These are phyloP conservation scores for Penicillium herquei DNA, from an alignment of 495 filamentous ascomycete species.

Conservation along the genomic window DNA sequence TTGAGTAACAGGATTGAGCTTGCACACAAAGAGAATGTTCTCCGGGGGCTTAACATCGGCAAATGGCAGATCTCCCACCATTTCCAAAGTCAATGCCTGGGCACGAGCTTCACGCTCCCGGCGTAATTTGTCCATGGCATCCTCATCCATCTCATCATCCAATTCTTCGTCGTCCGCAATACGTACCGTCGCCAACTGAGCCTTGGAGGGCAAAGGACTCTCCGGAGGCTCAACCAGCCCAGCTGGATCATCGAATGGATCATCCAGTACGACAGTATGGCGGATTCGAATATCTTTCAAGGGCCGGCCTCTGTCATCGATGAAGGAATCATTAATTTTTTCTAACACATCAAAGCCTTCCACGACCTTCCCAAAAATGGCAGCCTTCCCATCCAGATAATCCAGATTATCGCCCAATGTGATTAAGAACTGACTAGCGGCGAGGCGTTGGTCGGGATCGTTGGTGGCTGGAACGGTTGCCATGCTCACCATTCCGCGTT, in stretches of 20 bases:
- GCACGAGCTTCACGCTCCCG: conserved; percentile 90
- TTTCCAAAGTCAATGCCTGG: conserved; percentile 92
- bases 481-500: conserved; percentile 91
- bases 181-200: conserved; percentile 84
- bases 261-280: conserved; percentile 85
- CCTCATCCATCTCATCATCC: conserved; percentile 73
- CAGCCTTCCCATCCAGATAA: conserved; percentile 83
- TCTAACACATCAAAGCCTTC: conserved; percentile 91
- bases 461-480: conserved; percentile 74
- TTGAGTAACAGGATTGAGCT: conserved; percentile 93
- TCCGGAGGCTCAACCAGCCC: conserved; percentile 71
- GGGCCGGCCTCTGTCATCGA: conserved; percentile 79
- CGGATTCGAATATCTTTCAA: conserved; percentile 90
- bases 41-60: conserved; percentile 97
- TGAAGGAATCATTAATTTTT: conserved; percentile 87
- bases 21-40: conserved; percentile 97
- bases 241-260: conserved; percentile 78
- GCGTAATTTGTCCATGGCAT: conserved; percentile 72
- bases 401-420: conserved; percentile 85
- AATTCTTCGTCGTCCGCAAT: conserved; percentile 87
- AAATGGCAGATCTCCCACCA: conserved; percentile 97
- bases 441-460: conserved; percentile 77
- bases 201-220: conserved; percentile 79
- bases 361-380: conserved; percentile 92
- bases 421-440: conserved; percentile 86